Base-by-base conservation (phyloP, 208 protist genomes). In the Crithidia fasciculata region DNA sequence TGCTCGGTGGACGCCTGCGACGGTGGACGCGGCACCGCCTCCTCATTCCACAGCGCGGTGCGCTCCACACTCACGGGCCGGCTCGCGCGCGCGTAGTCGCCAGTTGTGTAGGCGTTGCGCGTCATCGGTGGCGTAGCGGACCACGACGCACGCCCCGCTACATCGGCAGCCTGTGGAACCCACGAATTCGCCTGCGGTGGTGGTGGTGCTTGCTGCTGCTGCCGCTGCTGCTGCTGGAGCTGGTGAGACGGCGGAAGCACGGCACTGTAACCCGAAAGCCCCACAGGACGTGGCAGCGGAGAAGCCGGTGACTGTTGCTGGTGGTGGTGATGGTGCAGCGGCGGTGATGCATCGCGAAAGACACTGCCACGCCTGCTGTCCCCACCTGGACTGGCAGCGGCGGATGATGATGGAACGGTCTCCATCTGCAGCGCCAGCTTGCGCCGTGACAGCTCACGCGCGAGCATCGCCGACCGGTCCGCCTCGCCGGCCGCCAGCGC, bases 391-490 rank as follows among this genome's bases (percentile, higher is more conserved):
- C 28, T 28, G 28, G 19, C 15, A 28, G 8, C 28, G 8, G 4
- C 4, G 18, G 52, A 28, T 18, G 36, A 10, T 12, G 50, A 6
- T 4, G 72, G 72, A n/a, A 41, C 54, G 6, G 53, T n/a, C 10
- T 67, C 18, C 67, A 79, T 74, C 43, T 79, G 74, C 61, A 79
- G 50, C 7, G 74, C 60, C 45, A 74, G 54, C 67, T 79, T 79
- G 3, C 90, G 77, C n/a, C 80, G 78, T n/a, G 90, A 87, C 47
- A 95, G 65, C 79, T 95, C 87, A 13, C 80, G 76, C 19, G 87
- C 90, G 59, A 95, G 89, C 64, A 89, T 54, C 44, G 79, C 79
- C 15, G 90, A 88, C 41, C 83, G 78, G 8, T 88, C 82, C 8
- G 69, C 66, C 43, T 95, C 80, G n/a, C 87, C 90, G 7, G 82